Conservation (phyloP, 1,284 basidiomycete genomes). For the Pseudozyma tsukubaensis region DNA sequence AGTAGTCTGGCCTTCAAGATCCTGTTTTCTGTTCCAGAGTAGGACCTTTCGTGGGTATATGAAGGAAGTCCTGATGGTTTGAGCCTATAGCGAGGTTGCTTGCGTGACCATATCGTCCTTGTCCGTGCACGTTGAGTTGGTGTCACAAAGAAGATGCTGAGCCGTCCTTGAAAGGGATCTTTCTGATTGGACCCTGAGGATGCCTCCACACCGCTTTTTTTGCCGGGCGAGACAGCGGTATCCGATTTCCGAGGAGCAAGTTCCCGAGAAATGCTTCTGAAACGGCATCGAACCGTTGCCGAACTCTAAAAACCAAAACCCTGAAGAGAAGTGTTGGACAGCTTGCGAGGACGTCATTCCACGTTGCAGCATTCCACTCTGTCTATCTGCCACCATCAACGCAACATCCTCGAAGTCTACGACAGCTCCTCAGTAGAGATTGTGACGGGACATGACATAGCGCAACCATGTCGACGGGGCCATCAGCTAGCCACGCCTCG, state of each 20-base stretch:
- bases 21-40: no score
- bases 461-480: slow-evolving; percentile 6
- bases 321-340: no score
- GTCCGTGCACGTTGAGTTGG: background rate
- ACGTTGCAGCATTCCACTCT: no score
- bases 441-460: no score
- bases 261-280: no score
- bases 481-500: slow-evolving; percentile 1
- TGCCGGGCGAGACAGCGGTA: background rate
- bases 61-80: background rate
- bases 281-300: no score
- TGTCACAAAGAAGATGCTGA: background rate
- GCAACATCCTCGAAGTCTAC: background rate
- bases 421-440: no score
- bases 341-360: no score
- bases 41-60: no score
- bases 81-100: background rate
- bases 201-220: background rate
- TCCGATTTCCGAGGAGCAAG: no score
- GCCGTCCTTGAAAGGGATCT: background rate
- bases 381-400: background rate
- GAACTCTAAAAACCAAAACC: no score
- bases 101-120: background rate
- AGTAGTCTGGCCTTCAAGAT: background rate
- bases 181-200: background rate